phyloP scores from a whole-genome alignment of 805 yeast genomes.

The Gaillardinia entomophila region DNA sequence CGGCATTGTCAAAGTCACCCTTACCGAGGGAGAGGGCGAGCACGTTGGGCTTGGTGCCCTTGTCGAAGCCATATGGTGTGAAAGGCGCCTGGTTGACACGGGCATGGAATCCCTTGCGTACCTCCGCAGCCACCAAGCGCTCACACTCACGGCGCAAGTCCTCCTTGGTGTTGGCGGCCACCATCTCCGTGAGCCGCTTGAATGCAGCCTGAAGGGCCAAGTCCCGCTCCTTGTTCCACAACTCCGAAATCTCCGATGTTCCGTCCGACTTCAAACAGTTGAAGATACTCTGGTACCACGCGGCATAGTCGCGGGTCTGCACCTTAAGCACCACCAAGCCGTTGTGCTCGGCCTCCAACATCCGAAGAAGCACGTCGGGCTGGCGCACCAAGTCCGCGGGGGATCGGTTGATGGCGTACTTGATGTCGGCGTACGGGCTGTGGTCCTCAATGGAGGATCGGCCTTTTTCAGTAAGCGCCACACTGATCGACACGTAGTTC shows the following conservation, averaged over 20 bases:
- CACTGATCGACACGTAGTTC: slow-evolving; percentile 61
- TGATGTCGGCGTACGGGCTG: slow-evolving; percentile 82
- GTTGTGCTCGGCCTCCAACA: slow-evolving; percentile 84
- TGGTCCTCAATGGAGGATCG: slow-evolving; percentile 66
- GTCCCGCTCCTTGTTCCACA: slow-evolving; percentile 79
- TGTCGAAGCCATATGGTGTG: slow-evolving; percentile 69
- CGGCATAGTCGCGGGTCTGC: slow-evolving; percentile 39
- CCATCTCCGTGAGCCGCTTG: slow-evolving; percentile 58
- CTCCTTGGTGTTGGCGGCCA: slow-evolving; percentile 75
- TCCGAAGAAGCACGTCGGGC: slow-evolving; percentile 81
- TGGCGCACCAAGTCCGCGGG: slow-evolving; percentile 65
- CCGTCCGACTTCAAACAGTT: slow-evolving; percentile 68
- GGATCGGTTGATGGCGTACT: slow-evolving; percentile 79
- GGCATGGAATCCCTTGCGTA: slow-evolving; percentile 62
- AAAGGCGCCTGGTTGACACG: slow-evolving; percentile 92
- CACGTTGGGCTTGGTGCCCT: slow-evolving; percentile 82
- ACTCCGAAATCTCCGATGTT: slow-evolving; percentile 63
- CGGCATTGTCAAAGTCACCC: slow-evolving; percentile 81
- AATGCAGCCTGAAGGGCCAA: slow-evolving; percentile 62
- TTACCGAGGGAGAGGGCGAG: slow-evolving; percentile 80
- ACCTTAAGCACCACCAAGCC: slow-evolving; percentile 69
- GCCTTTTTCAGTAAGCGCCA: slow-evolving; percentile 73
- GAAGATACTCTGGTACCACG: slow-evolving; percentile 37
- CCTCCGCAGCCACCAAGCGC: slow-evolving; percentile 57
- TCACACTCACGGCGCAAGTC: slow-evolving; percentile 73